Conservation (phyloP, 2,329 filamentous ascomycete genomes). For the Hypoxylon sp. region DNA sequence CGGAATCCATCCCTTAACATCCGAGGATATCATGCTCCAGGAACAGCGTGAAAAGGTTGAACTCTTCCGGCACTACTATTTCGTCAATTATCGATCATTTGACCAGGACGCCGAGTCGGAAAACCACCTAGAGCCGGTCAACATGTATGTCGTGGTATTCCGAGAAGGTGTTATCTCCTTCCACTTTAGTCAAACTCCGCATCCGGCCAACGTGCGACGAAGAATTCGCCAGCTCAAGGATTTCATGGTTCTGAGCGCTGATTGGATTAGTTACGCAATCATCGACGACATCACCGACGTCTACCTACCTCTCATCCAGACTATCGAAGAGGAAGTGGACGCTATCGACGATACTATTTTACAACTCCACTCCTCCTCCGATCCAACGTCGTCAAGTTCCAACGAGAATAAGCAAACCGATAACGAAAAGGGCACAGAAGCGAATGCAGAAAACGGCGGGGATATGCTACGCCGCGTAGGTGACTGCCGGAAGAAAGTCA, state of each 20-base stretch:
- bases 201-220: conserved; percentile 94
- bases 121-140: conserved; percentile 93
- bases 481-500: conserved; percentile 96
- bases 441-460: conserved; percentile 66
- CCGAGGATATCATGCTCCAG: conserved; percentile 97
- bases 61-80: conserved; percentile 97
- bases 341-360: conserved; percentile 95
- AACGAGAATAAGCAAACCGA: conserved; percentile 56
- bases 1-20: conserved; percentile 93
- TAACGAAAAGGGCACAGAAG: conserved; percentile 64
- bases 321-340: conserved; percentile 96
- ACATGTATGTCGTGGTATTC: conserved; percentile 98
- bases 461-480: conserved; percentile 95
- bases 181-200: conserved; percentile 96
- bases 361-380: conserved; percentile 77
- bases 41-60: conserved; percentile 98
- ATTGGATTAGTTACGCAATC: conserved; percentile 98
- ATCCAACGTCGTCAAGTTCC: conserved; percentile 58
- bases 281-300: conserved; percentile 99
- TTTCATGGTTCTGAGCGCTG: conserved; percentile 91
- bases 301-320: conserved; percentile 91
- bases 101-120: conserved; percentile 93
- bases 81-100: conserved; percentile 98
- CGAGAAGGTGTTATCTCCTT: conserved; percentile 95
- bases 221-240: conserved; percentile 94